Evolutionary conservation across 352 stramenopile genomes (phyloP).

Genomic region (Vaucheria bursata): DNA sequence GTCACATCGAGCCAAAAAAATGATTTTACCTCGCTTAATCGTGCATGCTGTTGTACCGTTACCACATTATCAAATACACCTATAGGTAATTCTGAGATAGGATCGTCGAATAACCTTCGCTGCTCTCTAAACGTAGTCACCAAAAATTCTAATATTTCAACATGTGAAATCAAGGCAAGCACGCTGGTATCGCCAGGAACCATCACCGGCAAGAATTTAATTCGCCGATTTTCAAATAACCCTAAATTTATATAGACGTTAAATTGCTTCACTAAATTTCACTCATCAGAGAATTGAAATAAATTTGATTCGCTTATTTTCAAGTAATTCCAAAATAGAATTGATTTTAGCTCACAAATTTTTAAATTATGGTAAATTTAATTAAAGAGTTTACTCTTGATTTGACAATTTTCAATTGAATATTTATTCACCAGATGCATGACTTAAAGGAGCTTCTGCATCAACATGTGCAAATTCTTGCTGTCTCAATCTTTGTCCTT

Average conservation of each 20-base stretch:
- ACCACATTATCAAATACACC: slow-evolving; percentile 82
- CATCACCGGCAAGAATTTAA: slow-evolving; percentile 33
- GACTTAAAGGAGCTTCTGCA: slow-evolving; percentile 23
- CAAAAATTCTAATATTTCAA: slow-evolving; percentile 61
- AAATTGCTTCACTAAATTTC: no score
- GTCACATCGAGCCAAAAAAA: no score
- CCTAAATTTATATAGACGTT: no score
- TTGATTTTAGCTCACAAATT: no score
- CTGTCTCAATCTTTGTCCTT: slow-evolving; percentile 31
- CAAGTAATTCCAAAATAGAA: no score
- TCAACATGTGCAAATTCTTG: slow-evolving; percentile 33
- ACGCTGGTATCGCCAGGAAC: slow-evolving; percentile 19
- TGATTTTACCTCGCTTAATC: slow-evolving; percentile 80
- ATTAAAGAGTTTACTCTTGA: no score
- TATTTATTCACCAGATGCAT: slow-evolving; percentile 26
- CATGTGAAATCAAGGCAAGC: slow-evolving; percentile 35
- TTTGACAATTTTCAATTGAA: no score
- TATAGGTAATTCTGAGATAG: slow-evolving; percentile 86
- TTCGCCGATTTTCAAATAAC: slow-evolving; percentile 25
- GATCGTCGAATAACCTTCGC: slow-evolving; percentile 88
- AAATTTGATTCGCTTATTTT: no score
- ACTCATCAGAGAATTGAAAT: no score
- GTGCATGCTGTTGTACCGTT: slow-evolving; percentile 78
- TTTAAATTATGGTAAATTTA: no score
- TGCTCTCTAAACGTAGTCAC: slow-evolving; percentile 92